Conservation (phyloP, 306 rosid species). For the Lotus japonicus region DNA sequence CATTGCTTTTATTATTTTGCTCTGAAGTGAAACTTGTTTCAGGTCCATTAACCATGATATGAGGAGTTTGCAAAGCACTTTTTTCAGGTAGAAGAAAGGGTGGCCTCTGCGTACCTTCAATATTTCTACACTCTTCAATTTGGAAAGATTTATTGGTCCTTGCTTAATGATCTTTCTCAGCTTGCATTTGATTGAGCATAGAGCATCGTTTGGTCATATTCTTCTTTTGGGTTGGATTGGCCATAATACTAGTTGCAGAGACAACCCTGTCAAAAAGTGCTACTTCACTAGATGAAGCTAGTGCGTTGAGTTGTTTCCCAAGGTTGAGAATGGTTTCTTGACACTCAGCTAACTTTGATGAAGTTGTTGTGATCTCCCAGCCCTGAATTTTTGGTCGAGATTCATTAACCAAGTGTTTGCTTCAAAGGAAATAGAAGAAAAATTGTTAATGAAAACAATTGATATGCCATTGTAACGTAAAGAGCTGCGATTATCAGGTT, state of each 20-base stretch:
- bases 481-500: neutral
- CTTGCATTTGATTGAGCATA: constrained; percentile 49
- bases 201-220: constrained; percentile 45
- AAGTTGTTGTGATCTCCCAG: constrained; percentile 80
- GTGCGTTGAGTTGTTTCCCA: constrained; percentile 72
- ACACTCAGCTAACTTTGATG: constrained; percentile 77
- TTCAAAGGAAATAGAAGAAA: neutral
- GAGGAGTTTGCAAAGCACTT: constrained; percentile 21
- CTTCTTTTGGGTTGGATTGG: constrained; percentile 32
- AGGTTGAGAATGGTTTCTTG: constrained; percentile 70
- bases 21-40: constrained; percentile 24
- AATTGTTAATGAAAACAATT: neutral
- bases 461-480: neutral
- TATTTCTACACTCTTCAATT: constrained; percentile 21
- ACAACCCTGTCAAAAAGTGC: constrained; percentile 35
- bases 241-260: constrained; percentile 24
- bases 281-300: constrained; percentile 58
- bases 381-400: constrained; percentile 40
- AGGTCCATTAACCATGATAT: constrained; percentile 1
- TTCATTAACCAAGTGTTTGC: neutral
- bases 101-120: constrained; percentile 24
- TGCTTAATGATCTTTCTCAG: constrained; percentile 49
- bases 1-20: constrained; percentile 21
- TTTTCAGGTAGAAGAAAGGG: constrained; percentile 24
- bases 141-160: too few relatives aligned